Evolutionary conservation across 495 filamentous ascomycete genomes (phyloP).

Genomic region (Penicillium mononematosum): DNA sequence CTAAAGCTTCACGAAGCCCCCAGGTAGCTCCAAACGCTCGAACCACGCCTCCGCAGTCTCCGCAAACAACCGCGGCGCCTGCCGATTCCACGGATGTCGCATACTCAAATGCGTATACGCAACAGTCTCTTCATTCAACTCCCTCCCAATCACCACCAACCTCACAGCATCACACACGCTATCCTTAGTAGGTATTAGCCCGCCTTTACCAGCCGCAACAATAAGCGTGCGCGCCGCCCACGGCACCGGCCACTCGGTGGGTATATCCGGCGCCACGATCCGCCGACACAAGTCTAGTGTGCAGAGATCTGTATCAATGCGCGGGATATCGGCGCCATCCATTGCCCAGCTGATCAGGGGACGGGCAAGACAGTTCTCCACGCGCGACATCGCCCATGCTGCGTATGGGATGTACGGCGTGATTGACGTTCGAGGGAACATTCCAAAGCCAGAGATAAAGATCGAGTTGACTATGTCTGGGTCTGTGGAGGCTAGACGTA

Average conservation of each 20-base stretch:
- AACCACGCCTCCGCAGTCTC: constrained; percentile 15
- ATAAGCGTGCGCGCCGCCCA: constrained; percentile 9
- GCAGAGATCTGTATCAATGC: not conserved
- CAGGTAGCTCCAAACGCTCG: constrained; percentile 4
- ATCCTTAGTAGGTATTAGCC: constrained; percentile 5
- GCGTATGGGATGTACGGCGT: constrained; percentile 10
- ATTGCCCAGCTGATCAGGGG: constrained; percentile 12
- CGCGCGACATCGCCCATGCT: constrained; percentile 6
- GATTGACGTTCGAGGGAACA: constrained; percentile 2
- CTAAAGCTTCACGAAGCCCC: constrained; percentile 18
- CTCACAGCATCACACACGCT: constrained; percentile 2
- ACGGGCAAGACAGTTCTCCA: constrained; percentile 11
- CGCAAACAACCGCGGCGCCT: constrained; percentile 17
- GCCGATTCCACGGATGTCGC: constrained; percentile 20
- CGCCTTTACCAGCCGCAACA: constrained; percentile 11
- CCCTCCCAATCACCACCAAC: constrained; percentile 5
- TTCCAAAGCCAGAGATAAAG: constrained; percentile 9
- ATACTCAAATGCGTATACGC: constrained; percentile 13
- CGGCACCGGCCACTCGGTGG: not conserved
- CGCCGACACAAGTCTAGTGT: constrained; percentile 7
- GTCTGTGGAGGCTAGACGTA: constrained; percentile 9
- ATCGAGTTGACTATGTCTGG: constrained; percentile 6
- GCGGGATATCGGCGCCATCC: constrained; percentile 16
- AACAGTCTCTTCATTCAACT: constrained; percentile 1
- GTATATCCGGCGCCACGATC: not conserved